Percentiles rank a stretch among this genome's conserved stretches.
Evolutionary conservation across 371 early-diverging fungal genomes (phyloP).

Genomic region (Batrachochytrium dendrobatidis): DNA sequence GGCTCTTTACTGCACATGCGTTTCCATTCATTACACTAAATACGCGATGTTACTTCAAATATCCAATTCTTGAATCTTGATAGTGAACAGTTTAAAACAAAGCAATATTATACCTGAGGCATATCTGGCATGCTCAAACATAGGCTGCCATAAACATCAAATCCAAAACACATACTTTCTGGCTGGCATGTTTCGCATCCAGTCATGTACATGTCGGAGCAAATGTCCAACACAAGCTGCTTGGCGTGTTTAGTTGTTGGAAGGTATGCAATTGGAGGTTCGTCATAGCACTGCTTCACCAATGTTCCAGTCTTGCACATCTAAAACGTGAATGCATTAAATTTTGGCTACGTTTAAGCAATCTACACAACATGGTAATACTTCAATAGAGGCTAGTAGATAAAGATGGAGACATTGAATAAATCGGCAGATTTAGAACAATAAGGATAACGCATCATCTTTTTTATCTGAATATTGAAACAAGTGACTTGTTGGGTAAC

Average conservation of each 20-base stretch:
- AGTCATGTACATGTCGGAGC: slow-evolving; percentile 52
- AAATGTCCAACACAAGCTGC: slow-evolving; percentile 45
- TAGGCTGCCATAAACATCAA: slow-evolving; percentile 25
- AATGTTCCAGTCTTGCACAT: slow-evolving; percentile 9
- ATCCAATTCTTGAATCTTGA: not conserved
- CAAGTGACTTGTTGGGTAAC: too few relatives aligned
- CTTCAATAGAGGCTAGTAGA: too few relatives aligned
- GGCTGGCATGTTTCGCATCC: slow-evolving; percentile 48
- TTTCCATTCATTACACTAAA: slow-evolving; percentile 40
- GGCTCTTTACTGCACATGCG: slow-evolving; percentile 33
- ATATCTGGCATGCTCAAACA: slow-evolving; percentile 55
- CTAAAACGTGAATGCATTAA: not conserved
- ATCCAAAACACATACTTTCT: slow-evolving; percentile 34
- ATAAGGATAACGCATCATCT: not conserved
- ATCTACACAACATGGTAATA: too few relatives aligned
- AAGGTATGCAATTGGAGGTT: slow-evolving; percentile 37
- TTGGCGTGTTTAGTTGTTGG: slow-evolving; percentile 44
- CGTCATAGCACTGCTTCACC: slow-evolving; percentile 32
- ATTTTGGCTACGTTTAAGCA: too few relatives aligned
- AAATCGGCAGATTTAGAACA: not conserved
- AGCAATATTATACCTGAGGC: slow-evolving; percentile 23
- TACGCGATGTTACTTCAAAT: not conserved
- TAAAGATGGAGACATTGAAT: too few relatives aligned
- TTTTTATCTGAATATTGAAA: too few relatives aligned
- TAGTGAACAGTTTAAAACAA: not conserved